These are phyloP conservation scores for Dichotomopilus funicola DNA, from an alignment of 2,329 filamentous ascomycete species.

Conservation along the genomic window DNA sequence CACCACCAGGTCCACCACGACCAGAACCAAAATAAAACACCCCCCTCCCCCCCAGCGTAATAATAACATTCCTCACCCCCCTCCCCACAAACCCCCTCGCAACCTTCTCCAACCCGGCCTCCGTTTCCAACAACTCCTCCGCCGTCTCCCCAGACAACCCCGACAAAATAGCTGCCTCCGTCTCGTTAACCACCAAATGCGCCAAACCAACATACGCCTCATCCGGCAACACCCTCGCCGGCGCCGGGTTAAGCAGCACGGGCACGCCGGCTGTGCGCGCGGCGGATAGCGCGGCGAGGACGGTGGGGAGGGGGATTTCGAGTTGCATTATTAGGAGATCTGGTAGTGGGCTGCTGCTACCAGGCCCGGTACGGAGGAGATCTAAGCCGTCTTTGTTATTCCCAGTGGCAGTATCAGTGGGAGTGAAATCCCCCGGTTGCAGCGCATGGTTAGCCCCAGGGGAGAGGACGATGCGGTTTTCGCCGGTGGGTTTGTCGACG, in stretches of 20 bases:
- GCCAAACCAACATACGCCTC: constrained; percentile 61
- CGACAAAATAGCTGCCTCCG: constrained; percentile 66
- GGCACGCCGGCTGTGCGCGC: constrained; percentile 44
- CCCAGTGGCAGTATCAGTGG: too few species aligned
- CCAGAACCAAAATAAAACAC: constrained; percentile 72
- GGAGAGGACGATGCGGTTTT: constrained; percentile 70
- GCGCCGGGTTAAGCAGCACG: constrained; percentile 81
- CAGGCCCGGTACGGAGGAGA: constrained; percentile 3
- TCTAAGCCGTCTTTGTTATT: constrained; percentile 18
- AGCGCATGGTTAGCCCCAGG: constrained; percentile 62
- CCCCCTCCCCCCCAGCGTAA: constrained; percentile 80
- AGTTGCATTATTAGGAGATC: constrained; percentile 69
- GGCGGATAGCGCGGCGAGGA: constrained; percentile 52
- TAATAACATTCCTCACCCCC: constrained; percentile 70
- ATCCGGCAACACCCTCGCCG: constrained; percentile 61
- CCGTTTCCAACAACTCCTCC: constrained; percentile 43
- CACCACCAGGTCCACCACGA: too few species aligned
- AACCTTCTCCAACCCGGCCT: constrained; percentile 40
- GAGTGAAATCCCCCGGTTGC: constrained; percentile 27
- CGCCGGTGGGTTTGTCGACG: constrained; percentile 63
- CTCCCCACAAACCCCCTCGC: constrained; percentile 55
- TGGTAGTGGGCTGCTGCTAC: constrained; percentile 24
- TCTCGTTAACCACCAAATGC: constrained; percentile 86
- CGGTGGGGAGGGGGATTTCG: constrained; percentile 64
- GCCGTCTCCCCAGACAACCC: constrained; percentile 39